Conservation (phyloP, 192 early-diverging fungal species). For the Phycomyces nitens region DNA sequence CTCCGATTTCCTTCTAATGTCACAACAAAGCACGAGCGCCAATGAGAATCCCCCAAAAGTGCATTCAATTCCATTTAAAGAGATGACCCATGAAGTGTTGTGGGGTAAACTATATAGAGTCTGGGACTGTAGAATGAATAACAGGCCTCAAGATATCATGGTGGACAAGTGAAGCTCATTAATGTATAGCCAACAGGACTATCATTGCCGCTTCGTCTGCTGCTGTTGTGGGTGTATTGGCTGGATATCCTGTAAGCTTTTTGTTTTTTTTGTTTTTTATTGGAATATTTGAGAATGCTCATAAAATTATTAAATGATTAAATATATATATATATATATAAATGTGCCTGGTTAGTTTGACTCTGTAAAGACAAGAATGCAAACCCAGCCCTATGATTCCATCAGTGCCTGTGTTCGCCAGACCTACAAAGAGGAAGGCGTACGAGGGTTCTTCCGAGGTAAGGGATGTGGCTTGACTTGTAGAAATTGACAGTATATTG, state of each 20-base stretch:
- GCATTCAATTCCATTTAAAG: neutral
- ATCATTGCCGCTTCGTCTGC: constrained; percentile 67
- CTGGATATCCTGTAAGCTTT: constrained; percentile 57
- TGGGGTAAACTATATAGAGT: neutral
- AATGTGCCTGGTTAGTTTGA: no score
- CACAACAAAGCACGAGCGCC: no score
- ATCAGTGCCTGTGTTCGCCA: constrained; percentile 70
- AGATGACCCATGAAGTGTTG: neutral
- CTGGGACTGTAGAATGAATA: no score
- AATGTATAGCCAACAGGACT: constrained; percentile 53
- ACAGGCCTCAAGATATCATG: no score
- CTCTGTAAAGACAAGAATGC: constrained; percentile 95
- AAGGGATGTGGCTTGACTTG: constrained; percentile 17
- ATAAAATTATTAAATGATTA: neutral
- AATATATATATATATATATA: neutral
- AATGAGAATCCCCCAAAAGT: neutral
- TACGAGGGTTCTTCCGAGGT: constrained; percentile 87
- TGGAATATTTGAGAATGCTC: neutral
- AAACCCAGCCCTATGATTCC: constrained; percentile 83
- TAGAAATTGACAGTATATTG: no score
- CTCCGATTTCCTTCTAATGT: no score
- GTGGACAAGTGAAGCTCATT: neutral
- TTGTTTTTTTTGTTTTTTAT: neutral
- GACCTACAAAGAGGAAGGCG: constrained; percentile 78
- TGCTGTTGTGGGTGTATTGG: constrained; percentile 62